Percentiles rank a stretch among this genome's conserved stretches.
Conservation (phyloP, 208 protist species). For the Acanthamoeba culbertsoni region DNA sequence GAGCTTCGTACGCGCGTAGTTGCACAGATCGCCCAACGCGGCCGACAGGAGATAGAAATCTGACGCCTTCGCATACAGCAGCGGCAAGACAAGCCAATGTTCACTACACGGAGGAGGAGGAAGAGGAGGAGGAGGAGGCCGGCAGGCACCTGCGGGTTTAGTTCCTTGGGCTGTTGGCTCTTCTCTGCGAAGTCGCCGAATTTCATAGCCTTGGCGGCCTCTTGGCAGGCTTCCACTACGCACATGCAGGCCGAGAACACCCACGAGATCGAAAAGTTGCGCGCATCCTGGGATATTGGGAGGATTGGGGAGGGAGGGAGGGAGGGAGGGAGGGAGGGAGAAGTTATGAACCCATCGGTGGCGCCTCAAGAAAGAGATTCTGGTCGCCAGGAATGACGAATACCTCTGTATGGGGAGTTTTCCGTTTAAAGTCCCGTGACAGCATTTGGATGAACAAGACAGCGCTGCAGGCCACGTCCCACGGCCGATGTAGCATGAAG, state of each 20-base stretch:
- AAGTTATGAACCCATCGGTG: not conserved
- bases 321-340: not conserved
- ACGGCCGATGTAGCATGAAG: conserved; percentile 44
- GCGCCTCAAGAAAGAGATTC: not conserved
- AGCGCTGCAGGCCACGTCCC: conserved; percentile 16
- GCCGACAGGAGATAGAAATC: conserved; percentile 13
- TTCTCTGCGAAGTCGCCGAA: conserved; percentile 9
- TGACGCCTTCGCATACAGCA: not conserved
- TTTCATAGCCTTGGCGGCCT: conserved; percentile 25
- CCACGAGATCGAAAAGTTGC: conserved; percentile 29
- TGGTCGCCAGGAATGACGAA: not conserved
- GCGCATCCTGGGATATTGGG: not conserved
- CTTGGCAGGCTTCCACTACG: not conserved
- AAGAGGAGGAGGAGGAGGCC: not conserved
- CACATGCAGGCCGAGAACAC: conserved; percentile 46
- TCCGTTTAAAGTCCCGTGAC: not conserved
- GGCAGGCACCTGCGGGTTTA: not conserved
- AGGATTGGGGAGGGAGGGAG: not conserved
- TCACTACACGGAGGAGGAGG: not conserved
- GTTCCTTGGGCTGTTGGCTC: conserved; percentile 38
- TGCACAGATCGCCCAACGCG: not conserved
- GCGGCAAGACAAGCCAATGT: not conserved
- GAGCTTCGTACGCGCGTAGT: conserved; percentile 11
- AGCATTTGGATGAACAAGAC: conserved; percentile 45
- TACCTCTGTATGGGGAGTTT: not conserved